Conservation (phyloP, 2,329 filamentous ascomycete genomes). For the Fusarium sp. region DNA sequence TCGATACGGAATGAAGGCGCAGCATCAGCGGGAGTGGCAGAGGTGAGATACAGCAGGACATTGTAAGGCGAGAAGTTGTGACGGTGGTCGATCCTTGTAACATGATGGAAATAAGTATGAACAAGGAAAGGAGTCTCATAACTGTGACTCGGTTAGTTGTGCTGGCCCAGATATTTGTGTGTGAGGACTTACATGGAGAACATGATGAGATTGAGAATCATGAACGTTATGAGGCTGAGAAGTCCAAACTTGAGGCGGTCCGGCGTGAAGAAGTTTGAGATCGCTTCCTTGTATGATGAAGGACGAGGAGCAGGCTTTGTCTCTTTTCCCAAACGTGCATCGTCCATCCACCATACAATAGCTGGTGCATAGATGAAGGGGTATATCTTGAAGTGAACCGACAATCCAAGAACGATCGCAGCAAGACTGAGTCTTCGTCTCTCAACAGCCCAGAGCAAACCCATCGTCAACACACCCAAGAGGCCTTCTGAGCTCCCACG, state of each 20-base stretch:
- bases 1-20: constrained; percentile 67
- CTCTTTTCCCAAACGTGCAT: constrained; percentile 55
- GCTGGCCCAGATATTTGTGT: neutral
- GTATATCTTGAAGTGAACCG: constrained; percentile 98
- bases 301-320: constrained; percentile 4
- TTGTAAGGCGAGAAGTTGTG: constrained; percentile 99
- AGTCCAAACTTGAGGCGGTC: constrained; percentile 69
- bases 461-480: constrained; percentile 85
- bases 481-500: constrained; percentile 93
- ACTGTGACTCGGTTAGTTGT: constrained; percentile 52
- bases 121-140: constrained; percentile 86
- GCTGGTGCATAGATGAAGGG: constrained; percentile 93
- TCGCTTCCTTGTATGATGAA: constrained; percentile 37
- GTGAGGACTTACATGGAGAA: constrained; percentile 70
- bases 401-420: constrained; percentile 80
- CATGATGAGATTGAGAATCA: constrained; percentile 81
- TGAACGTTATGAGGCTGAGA: constrained; percentile 79
- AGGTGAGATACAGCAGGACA: constrained; percentile 86
- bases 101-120: constrained; percentile 93
- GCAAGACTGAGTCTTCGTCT: constrained; percentile 71
- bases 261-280: constrained; percentile 61
- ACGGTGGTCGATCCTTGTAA: constrained; percentile 92
- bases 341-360: constrained; percentile 84
- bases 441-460: constrained; percentile 84
- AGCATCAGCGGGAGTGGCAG: constrained; percentile 63